Conservation (phyloP, 2,329 filamentous ascomycete species). For the Bimuria novae-zelandiae region DNA sequence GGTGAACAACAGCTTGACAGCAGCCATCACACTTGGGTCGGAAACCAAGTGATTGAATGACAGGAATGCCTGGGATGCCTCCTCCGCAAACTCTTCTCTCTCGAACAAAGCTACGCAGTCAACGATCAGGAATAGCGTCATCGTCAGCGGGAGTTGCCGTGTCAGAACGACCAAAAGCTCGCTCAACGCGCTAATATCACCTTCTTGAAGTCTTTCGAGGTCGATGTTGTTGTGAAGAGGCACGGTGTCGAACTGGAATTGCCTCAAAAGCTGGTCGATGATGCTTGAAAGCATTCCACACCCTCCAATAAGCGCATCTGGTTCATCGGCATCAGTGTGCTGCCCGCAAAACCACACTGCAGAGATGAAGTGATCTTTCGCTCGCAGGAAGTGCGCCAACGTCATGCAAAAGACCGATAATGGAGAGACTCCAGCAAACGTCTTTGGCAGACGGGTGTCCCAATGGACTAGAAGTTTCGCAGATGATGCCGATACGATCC, state of each 20-base stretch:
- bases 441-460: background rate
- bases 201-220: background rate
- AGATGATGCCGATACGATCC: constrained; percentile 6
- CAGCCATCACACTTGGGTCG: background rate
- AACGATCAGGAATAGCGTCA: constrained; percentile 9
- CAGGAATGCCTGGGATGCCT: constrained; percentile 1
- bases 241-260: constrained; percentile 1
- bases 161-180: background rate
- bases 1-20: constrained; percentile 7
- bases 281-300: constrained; percentile 8
- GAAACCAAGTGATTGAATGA: background rate
- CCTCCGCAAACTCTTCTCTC: constrained; percentile 1
- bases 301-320: background rate
- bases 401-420: constrained; percentile 10
- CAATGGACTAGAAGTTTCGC: constrained; percentile 8
- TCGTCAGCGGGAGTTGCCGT: background rate
- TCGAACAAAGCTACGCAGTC: constrained; percentile 9
- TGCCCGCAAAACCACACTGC: constrained; percentile 7
- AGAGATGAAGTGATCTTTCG: constrained; percentile 3
- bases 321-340: background rate
- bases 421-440: constrained; percentile 5
- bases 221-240: background rate
- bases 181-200: background rate
- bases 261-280: constrained; percentile 10
- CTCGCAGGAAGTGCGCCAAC: background rate